phyloP scores from a whole-genome alignment of 2,329 filamentous ascomycete species.

The Monilinia fructicola region DNA sequence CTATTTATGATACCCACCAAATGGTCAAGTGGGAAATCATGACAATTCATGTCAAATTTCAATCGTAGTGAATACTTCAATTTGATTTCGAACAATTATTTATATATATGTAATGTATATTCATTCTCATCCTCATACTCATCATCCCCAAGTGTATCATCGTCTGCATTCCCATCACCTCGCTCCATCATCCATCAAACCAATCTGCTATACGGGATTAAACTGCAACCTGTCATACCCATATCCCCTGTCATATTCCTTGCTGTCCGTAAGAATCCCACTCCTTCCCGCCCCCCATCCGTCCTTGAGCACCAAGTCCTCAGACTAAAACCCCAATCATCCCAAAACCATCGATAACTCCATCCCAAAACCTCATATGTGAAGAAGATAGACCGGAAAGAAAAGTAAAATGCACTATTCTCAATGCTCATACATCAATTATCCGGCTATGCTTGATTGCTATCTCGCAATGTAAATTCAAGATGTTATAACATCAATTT shows the following conservation, averaged over 20 bases:
- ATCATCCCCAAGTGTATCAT: neutral
- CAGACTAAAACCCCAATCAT: neutral
- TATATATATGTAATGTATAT: neutral
- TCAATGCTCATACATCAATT: slow-evolving; percentile 14
- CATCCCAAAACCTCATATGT: neutral
- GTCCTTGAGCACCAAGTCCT: neutral
- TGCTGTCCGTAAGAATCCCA: neutral
- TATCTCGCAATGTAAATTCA: neutral
- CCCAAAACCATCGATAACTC: slow-evolving; percentile 9
- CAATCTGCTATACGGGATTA: slow-evolving; percentile 2
- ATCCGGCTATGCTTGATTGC: slow-evolving; percentile 8
- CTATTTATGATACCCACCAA: no score
- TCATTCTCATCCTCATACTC: neutral
- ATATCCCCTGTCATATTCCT: neutral
- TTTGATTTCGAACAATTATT: slow-evolving; percentile 8
- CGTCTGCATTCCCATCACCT: neutral
- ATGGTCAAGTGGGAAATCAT: no score
- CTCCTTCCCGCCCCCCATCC: neutral
- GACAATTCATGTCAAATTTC: no score
- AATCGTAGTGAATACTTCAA: no score
- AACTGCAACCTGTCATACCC: slow-evolving; percentile 1
- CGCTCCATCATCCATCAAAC: neutral
- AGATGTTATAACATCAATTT: slow-evolving; percentile 9
- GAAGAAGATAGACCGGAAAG: neutral
- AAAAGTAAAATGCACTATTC: neutral